phyloP scores from a whole-genome alignment of 1,139 yeast species.

The Diutina rugosa region DNA sequence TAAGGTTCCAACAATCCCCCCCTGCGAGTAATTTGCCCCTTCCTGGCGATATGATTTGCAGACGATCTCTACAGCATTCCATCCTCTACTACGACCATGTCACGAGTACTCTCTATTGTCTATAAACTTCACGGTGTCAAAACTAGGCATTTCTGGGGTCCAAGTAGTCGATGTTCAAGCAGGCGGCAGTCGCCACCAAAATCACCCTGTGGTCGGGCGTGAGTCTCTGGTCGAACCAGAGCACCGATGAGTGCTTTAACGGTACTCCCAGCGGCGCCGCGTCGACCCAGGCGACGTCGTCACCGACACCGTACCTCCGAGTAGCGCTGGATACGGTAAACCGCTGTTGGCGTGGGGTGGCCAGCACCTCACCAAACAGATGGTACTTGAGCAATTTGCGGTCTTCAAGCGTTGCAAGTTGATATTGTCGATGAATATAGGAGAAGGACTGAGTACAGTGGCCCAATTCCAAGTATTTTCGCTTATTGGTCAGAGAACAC shows the following conservation, averaged over 20 bases:
- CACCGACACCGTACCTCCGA: neutral
- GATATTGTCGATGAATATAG: neutral
- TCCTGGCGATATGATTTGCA: too few relatives aligned
- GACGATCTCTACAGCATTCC: too few relatives aligned
- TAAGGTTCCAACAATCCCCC: too few relatives aligned
- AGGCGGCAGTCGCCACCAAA: neutral
- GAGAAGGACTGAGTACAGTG: neutral
- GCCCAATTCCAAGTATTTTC: neutral
- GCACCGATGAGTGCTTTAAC: neutral
- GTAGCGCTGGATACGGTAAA: neutral
- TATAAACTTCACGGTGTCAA: too few relatives aligned
- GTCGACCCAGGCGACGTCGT: neutral
- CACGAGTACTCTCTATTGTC: too few relatives aligned
- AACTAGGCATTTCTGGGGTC: neutral
- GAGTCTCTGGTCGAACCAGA: neutral
- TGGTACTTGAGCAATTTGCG: neutral
- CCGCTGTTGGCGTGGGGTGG: neutral
- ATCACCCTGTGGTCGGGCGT: neutral
- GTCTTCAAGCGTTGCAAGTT: neutral
- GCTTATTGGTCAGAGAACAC: neutral
- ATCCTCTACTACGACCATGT: too few relatives aligned
- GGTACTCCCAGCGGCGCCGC: slow-evolving; percentile 1
- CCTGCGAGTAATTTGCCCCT: too few relatives aligned
- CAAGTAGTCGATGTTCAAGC: neutral
- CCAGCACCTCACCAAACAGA: slow-evolving; percentile 1